A percentile compares a stretch with the other conserved stretches of the same genome.
Evolutionary conservation across 257 asterid genomes (phyloP).

Genomic region (Ajuga chamaepitys): DNA sequence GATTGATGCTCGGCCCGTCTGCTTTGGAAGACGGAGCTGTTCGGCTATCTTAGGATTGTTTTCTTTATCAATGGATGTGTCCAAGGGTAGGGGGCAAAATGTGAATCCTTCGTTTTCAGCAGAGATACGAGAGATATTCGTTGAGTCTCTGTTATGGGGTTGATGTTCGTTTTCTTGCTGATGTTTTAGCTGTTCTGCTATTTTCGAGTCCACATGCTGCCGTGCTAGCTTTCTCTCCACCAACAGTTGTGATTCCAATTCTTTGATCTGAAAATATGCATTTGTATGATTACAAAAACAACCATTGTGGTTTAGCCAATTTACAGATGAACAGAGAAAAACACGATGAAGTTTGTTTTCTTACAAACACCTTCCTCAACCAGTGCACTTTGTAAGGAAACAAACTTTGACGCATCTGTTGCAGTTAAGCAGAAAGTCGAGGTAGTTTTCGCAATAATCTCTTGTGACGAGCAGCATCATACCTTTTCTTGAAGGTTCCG

Average conservation of each 20-base stretch:
- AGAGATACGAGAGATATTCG: slow-evolving; percentile 51
- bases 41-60: slow-evolving; percentile 53
- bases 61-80: slow-evolving; percentile 57
- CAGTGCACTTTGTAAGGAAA: too few species aligned
- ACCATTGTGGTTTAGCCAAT: too few species aligned
- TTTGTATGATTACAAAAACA: too few species aligned
- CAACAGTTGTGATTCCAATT: slow-evolving; percentile 80
- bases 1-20: slow-evolving; percentile 42
- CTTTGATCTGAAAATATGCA: slow-evolving; percentile 80
- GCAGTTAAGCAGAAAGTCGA: too few species aligned
- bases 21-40: slow-evolving; percentile 41
- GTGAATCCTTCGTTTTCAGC: slow-evolving; percentile 45
- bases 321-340: background rate
- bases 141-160: slow-evolving; percentile 27
- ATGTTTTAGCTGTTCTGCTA: slow-evolving; percentile 53
- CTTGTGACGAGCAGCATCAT: too few species aligned
- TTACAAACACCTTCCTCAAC: too few species aligned
- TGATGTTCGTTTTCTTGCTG: slow-evolving; percentile 60
- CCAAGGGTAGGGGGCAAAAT: slow-evolving; percentile 23
- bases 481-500: slow-evolving; percentile 95
- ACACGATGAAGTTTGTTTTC: too few species aligned
- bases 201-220: slow-evolving; percentile 73
- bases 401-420: too few species aligned
- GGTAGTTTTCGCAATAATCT: too few species aligned
- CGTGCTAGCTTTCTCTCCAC: slow-evolving; percentile 89